Conservation (phyloP, 2,329 filamentous ascomycete genomes). For the Fusarium torulosum region DNA sequence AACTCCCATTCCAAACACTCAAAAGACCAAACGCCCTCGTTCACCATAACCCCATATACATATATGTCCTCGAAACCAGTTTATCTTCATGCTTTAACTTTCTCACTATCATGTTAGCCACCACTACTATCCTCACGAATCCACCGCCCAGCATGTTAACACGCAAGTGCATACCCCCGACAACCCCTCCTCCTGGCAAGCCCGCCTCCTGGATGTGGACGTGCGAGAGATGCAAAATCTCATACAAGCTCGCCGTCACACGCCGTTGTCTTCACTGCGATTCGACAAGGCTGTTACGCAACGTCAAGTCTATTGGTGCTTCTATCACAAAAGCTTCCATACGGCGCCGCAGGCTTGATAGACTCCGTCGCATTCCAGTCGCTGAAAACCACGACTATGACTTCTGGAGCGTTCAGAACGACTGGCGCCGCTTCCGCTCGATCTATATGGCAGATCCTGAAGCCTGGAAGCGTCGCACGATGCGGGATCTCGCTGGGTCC, state of each 20-base stretch:
- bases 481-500: neutral
- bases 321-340: neutral
- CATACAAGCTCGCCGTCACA: constrained; percentile 42
- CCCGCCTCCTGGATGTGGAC: constrained; percentile 51
- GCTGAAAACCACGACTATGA: constrained; percentile 48
- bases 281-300: neutral
- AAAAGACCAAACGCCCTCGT: neutral
- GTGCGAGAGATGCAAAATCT: constrained; percentile 50
- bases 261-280: constrained; percentile 28
- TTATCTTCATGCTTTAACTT: neutral
- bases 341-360: neutral
- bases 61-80: no score
- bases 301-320: neutral
- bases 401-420: constrained; percentile 48
- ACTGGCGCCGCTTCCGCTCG: constrained; percentile 47
- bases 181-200: neutral
- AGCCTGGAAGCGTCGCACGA: constrained; percentile 14
- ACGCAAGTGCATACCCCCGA: constrained; percentile 5
- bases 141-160: neutral
- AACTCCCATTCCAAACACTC: neutral
- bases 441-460: constrained; percentile 5
- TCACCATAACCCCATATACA: neutral
- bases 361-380: neutral
- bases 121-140: neutral
- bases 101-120: neutral